Evolutionary conservation across 75 land plant species (phyloP), one percentile per base, ranked within the genome.

Genomic region (Picea sitchensis): DNA sequence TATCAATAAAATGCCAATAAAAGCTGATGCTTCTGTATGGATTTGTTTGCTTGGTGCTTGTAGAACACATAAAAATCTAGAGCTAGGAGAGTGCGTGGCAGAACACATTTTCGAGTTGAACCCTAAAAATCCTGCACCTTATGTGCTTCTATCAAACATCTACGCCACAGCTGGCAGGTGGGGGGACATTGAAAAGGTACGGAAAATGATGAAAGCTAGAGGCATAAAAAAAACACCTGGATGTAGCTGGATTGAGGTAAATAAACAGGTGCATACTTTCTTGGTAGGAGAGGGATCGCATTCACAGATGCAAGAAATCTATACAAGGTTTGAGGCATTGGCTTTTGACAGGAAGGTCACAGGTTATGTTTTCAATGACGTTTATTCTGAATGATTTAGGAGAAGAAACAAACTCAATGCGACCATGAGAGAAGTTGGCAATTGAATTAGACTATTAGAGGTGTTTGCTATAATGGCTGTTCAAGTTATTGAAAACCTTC

Each of bases 1-100:
- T 1, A 77, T 77, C 36, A 61, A 63, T 9, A 77, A 61, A 61
- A 60, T 77, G 63, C 79, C 79, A 36, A 12, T 59, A 59, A 41
- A 63, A 21, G 64, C 63, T 15, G 34, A 60, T 60, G 32, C 41
- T 15, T 59, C 63, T 31, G 21, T 77, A 41, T 63, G 76, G 79
- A 31, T 60, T 57, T 38, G 18, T 77, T 60, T 77, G 63, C 64
- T 77, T n/a, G 44, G 76, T 21, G 79, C 79, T 9, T 77, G 79
- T 77, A 58, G 65, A 60, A 77, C 8, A 32, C 44, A 62, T 32
- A 61, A 62, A 30, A 32, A 77, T 31, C 38, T 77, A 36, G 65
- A 77, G 65, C 67, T 77, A 32, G 79, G 79, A 59, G 44, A 58
- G 34, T 9, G 8, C 14, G 73, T 34, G 51, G 61, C 64, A 15